phyloP scores from a whole-genome alignment of 2,329 filamentous ascomycete genomes.

The Trichoderma endophyticum region DNA sequence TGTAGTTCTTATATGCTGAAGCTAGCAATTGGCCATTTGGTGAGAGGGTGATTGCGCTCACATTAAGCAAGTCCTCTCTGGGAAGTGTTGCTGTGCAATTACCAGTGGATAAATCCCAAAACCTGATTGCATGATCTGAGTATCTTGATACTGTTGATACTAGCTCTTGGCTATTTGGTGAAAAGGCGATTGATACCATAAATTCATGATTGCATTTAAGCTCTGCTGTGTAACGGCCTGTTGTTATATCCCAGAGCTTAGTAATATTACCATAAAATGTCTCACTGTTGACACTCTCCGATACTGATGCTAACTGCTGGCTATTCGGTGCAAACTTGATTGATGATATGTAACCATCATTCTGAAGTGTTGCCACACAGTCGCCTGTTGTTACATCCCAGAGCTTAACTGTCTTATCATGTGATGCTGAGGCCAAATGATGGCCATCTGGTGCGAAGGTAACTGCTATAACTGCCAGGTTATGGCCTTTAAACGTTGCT shows the following conservation, averaged over 20 bases:
- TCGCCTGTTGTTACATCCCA: background rate
- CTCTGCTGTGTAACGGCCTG: background rate
- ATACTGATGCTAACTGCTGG: background rate
- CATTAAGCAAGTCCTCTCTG: too few relatives aligned
- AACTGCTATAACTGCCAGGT: too few relatives aligned
- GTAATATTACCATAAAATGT: too few relatives aligned
- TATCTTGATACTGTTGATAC: background rate
- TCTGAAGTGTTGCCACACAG: background rate
- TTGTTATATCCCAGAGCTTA: background rate
- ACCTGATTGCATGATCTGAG: background rate
- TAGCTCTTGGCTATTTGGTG: background rate
- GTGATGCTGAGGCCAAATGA: background rate
- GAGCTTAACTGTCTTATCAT: too few relatives aligned
- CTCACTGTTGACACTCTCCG: too few relatives aligned
- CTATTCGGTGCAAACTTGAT: background rate
- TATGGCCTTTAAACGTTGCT: background rate
- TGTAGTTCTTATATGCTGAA: background rate
- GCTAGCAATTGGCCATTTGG: background rate
- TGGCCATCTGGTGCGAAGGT: background rate
- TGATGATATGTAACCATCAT: background rate
- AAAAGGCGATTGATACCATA: background rate
- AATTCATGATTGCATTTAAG: fast-evolving
- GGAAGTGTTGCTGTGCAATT: background rate
- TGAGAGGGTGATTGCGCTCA: background rate
- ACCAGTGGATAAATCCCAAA: background rate